Percentiles rank a stretch among this genome's conserved stretches.
phyloP scores from a whole-genome alignment of 768 basidiomycete species.

The Kwoniella heveanensis region DNA sequence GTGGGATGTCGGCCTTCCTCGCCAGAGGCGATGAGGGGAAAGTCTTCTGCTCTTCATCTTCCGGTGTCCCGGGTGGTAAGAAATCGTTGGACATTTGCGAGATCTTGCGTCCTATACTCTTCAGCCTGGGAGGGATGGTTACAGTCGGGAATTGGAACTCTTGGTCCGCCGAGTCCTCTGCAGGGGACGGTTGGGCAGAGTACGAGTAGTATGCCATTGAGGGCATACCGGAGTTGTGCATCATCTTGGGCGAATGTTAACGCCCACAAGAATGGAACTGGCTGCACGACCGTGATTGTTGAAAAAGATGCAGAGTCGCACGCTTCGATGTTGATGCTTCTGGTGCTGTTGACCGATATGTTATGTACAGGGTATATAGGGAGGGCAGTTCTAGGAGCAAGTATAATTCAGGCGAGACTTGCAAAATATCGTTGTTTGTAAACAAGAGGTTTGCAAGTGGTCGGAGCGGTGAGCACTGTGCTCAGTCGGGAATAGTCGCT shows the following conservation, averaged over 20 bases:
- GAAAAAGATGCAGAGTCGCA: too few relatives aligned
- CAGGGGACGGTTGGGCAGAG: constrained; percentile 14
- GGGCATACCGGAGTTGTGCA: constrained; percentile 18
- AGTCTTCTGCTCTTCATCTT: constrained; percentile 6
- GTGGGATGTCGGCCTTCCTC: constrained; percentile 9
- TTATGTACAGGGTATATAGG: too few relatives aligned
- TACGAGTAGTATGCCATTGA: constrained; percentile 21
- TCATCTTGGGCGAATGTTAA: constrained; percentile 12
- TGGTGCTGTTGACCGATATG: too few relatives aligned
- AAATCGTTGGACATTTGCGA: constrained; percentile 40
- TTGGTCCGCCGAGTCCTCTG: constrained; percentile 2
- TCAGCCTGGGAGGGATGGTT: constrained; percentile 37
- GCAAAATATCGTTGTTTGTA: too few relatives aligned
- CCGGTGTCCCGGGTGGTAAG: constrained; percentile 15
- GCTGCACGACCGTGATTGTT: too few relatives aligned
- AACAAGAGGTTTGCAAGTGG: too few relatives aligned
- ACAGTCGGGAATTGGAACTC: constrained; percentile 22
- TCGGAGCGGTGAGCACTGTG: too few relatives aligned
- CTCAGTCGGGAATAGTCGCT: too few relatives aligned
- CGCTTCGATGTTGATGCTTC: too few relatives aligned
- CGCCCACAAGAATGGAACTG: too few relatives aligned
- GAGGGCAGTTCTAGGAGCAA: too few relatives aligned
- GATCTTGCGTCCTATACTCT: constrained; percentile 37
- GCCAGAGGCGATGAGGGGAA: not conserved
- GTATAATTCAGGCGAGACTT: too few relatives aligned